Percentiles rank a stretch among this genome's conserved stretches.
Conservation (phyloP, 2,329 filamentous ascomycete genomes). For the Calonectria leucothoes region DNA sequence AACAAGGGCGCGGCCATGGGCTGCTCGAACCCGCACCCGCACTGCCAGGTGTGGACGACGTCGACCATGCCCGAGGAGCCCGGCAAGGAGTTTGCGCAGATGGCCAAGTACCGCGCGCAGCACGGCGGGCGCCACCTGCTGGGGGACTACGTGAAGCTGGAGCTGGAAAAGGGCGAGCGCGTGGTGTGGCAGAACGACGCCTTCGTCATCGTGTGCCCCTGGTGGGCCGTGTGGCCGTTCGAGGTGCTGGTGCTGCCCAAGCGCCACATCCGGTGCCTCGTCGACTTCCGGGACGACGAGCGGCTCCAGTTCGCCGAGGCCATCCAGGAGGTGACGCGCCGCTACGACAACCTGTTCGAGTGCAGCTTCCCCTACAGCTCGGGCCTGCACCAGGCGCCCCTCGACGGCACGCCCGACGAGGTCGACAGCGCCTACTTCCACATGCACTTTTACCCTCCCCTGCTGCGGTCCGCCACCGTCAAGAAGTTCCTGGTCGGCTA, state of each 20-base stretch:
- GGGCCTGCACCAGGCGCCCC: slow-evolving; percentile 93
- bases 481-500: slow-evolving; percentile 97
- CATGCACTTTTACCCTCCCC: slow-evolving; percentile 96
- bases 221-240: slow-evolving; percentile 99
- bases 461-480: slow-evolving; percentile 92
- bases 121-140: slow-evolving; percentile 82
- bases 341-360: slow-evolving; percentile 98
- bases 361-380: slow-evolving; percentile 98
- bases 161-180: slow-evolving; percentile 84
- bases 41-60: slow-evolving; percentile 97
- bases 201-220: slow-evolving; percentile 91
- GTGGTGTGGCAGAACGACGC: slow-evolving; percentile 88
- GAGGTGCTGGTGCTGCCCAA: slow-evolving; percentile 92
- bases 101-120: slow-evolving; percentile 81
- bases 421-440: slow-evolving; percentile 91
- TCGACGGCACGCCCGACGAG: slow-evolving; percentile 84
- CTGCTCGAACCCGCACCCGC: slow-evolving; percentile 97
- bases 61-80: slow-evolving; percentile 93
- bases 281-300: slow-evolving; percentile 82
- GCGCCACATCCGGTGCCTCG: slow-evolving; percentile 83
- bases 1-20: slow-evolving; percentile 99
- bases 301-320: slow-evolving; percentile 81
- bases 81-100: slow-evolving; percentile 79
- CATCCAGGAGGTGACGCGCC: slow-evolving; percentile 86
- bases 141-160: slow-evolving; percentile 86